Percentiles rank a stretch among this genome's conserved stretches.
Evolutionary conservation across 441 rosid species (phyloP).

Genomic region (Populus hybrid): DNA sequence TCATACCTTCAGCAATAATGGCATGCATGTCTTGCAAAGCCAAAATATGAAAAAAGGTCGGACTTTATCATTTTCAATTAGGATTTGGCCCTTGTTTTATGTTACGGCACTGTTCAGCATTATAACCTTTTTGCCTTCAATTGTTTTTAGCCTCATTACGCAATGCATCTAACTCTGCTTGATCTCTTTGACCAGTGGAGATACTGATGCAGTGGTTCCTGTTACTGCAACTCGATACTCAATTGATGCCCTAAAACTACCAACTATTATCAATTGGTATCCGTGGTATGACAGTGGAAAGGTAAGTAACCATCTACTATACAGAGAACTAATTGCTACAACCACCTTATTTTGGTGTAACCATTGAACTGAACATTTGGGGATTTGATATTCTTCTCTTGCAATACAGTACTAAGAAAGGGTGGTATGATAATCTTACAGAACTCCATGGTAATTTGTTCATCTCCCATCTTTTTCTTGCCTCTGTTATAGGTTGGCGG

Average conservation of each 20-base stretch:
- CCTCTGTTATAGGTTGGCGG: slow-evolving; percentile 68
- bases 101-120: neutral
- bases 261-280: slow-evolving; percentile 70
- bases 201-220: slow-evolving; percentile 86
- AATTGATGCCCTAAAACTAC: slow-evolving; percentile 68
- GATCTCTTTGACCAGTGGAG: slow-evolving; percentile 59
- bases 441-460: neutral
- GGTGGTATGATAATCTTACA: neutral
- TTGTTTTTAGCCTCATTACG: neutral
- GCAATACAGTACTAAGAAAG: neutral
- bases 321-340: neutral
- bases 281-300: slow-evolving; percentile 76
- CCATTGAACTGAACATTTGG: neutral
- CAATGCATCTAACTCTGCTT: slow-evolving; percentile 12
- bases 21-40: neutral
- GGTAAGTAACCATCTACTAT: slow-evolving; percentile 34
- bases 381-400: neutral
- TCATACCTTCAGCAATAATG: neutral
- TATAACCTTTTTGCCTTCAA: no score
- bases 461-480: neutral
- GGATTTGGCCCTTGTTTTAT: neutral
- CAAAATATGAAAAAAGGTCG: neutral
- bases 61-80: neutral
- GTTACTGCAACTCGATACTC: slow-evolving; percentile 84
- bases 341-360: neutral